phyloP scores from a whole-genome alignment of 805 yeast genomes.

The Ogataea pilisensis region DNA sequence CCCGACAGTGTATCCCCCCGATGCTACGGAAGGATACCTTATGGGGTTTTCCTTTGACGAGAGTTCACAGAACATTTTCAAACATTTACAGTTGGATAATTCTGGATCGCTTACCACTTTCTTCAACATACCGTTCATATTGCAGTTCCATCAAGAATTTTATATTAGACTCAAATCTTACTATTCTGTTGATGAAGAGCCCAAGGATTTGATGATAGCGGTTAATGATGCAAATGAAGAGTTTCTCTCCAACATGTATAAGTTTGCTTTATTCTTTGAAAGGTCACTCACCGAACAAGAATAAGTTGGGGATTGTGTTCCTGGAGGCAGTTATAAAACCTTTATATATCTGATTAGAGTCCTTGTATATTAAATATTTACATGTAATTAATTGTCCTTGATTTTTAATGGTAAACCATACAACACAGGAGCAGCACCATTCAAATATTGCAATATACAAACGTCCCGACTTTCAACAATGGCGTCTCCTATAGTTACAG shows the following conservation, averaged over 20 bases:
- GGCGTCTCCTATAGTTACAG: conserved; percentile 46
- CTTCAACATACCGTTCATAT: background rate
- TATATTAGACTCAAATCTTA: background rate
- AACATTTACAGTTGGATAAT: background rate
- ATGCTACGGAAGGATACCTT: background rate
- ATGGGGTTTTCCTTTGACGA: background rate
- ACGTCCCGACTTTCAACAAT: conserved; percentile 56
- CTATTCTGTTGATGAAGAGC: background rate
- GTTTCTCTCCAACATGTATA: background rate
- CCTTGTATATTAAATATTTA: background rate
- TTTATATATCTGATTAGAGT: too few species aligned
- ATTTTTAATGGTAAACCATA: conserved; percentile 74
- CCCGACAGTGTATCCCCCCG: background rate
- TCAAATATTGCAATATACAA: conserved; percentile 69
- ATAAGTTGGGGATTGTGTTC: too few species aligned
- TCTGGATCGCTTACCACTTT: background rate
- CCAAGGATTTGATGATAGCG: background rate
- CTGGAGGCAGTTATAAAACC: too few species aligned
- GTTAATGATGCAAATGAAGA: too few species aligned
- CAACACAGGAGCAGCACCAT: conserved; percentile 90
- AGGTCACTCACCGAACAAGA: background rate
- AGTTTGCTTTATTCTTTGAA: background rate
- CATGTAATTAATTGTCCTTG: conserved; percentile 3
- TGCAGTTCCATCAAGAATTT: background rate
- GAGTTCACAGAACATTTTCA: conserved; percentile 4